phyloP scores from a whole-genome alignment of 192 early-diverging fungal species.

The Pilaira anomala region DNA sequence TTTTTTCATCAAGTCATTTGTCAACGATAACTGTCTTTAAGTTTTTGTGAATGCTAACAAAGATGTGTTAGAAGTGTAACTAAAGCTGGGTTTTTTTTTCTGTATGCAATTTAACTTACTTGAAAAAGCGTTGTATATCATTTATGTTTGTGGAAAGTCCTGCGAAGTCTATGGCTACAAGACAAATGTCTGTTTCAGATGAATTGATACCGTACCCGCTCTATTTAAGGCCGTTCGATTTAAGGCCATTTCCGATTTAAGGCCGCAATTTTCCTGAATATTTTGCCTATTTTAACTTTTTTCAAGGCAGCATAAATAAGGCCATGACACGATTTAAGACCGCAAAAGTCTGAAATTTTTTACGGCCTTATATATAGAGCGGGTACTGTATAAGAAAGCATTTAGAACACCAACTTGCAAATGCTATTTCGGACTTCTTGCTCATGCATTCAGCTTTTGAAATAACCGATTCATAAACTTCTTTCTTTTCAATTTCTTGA shows the following conservation, averaged over 20 bases:
- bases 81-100: constrained; percentile 3
- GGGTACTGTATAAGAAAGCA: too few relatives aligned
- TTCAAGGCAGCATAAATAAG: too few relatives aligned
- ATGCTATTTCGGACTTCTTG: neutral
- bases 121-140: constrained; percentile 12
- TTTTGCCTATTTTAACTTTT: too few relatives aligned
- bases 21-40: constrained; percentile 4
- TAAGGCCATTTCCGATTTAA: too few relatives aligned
- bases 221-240: too few relatives aligned
- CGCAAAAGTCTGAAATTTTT: too few relatives aligned
- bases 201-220: too few relatives aligned
- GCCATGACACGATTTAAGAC: too few relatives aligned
- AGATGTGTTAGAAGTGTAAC: constrained; percentile 7
- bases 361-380: too few relatives aligned
- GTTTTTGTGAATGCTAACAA: constrained; percentile 6
- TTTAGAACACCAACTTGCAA: constrained; percentile 9
- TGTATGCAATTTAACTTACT: constrained; percentile 13
- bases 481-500: constrained; percentile 3
- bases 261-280: too few relatives aligned
- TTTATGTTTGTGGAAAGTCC: constrained; percentile 7
- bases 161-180: constrained; percentile 15
- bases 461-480: constrained; percentile 9
- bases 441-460: neutral
- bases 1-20: neutral
- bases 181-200: constrained; percentile 9